Percentiles rank a stretch among this genome's conserved stretches.
phyloP scores from a whole-genome alignment of 78 protist genomes.

The slime mould (Dictyostelium discoideum) region DNA sequence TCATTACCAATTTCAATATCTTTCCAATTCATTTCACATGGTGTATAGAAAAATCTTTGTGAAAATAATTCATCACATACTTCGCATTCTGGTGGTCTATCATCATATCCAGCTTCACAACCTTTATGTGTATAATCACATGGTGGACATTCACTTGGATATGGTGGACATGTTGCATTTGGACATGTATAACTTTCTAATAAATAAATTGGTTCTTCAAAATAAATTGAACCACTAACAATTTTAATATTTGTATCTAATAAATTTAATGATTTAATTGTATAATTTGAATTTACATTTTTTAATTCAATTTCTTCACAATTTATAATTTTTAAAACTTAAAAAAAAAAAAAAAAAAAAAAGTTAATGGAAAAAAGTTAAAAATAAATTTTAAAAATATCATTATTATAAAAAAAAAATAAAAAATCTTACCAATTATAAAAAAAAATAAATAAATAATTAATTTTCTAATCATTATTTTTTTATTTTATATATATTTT shows the following conservation, averaged over 20 bases:
- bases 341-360: neutral
- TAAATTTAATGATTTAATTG: slow-evolving; percentile 16
- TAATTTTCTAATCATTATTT: too few species aligned
- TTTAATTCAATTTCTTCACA: neutral
- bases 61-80: neutral
- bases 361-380: neutral
- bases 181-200: slow-evolving; percentile 50
- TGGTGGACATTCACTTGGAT: slow-evolving; percentile 43
- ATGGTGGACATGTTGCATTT: neutral
- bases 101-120: slow-evolving; percentile 37
- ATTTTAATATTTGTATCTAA: slow-evolving; percentile 12
- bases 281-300: slow-evolving; percentile 19
- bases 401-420: too few species aligned
- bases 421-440: too few species aligned
- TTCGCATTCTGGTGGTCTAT: neutral
- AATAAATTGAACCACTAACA: neutral
- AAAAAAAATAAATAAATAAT: too few species aligned
- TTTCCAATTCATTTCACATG: neutral
- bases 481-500: too few species aligned
- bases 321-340: neutral
- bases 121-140: slow-evolving; percentile 57
- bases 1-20: neutral
- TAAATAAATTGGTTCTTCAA: slow-evolving; percentile 37
- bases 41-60: neutral
- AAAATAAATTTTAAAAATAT: neutral